Evolutionary conservation across 2,329 filamentous ascomycete species (phyloP).

Genomic region (Thelonectria rubi): DNA sequence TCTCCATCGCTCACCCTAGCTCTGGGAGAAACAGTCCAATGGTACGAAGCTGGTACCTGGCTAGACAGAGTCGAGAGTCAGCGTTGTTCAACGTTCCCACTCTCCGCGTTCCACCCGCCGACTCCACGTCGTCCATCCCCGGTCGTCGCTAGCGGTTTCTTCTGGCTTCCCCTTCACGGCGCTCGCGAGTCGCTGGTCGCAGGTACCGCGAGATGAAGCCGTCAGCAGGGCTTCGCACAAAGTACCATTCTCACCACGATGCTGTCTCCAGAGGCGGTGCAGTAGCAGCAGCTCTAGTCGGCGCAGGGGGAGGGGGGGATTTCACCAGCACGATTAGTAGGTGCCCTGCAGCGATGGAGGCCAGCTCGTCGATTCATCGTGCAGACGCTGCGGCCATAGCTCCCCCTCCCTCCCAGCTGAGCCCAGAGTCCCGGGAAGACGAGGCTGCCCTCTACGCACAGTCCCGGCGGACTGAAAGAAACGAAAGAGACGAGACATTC

Average conservation of each 20-base stretch:
- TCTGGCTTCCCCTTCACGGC: conserved; percentile 9
- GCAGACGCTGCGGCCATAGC: not conserved
- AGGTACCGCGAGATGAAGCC: conserved; percentile 14
- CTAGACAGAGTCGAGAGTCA: conserved; percentile 28
- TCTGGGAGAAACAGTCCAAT: conserved; percentile 14
- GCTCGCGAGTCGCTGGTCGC: not conserved
- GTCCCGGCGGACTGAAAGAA: conserved; percentile 25
- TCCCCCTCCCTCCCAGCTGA: conserved; percentile 10
- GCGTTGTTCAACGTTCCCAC: conserved; percentile 31
- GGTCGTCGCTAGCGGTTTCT: not conserved
- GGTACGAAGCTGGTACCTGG: conserved; percentile 15
- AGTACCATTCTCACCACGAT: conserved; percentile 11
- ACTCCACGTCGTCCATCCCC: conserved; percentile 34
- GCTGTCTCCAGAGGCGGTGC: conserved; percentile 26
- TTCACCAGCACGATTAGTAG: too few relatives aligned
- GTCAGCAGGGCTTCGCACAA: conserved; percentile 26
- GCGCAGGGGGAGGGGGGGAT: too few relatives aligned
- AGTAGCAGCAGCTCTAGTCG: conserved; percentile 18
- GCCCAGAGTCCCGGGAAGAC: conserved; percentile 9
- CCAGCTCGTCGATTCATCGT: too few relatives aligned
- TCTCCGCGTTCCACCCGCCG: conserved; percentile 36
- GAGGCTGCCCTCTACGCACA: conserved; percentile 25
- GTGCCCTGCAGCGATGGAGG: too few relatives aligned
- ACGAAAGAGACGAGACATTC: conserved; percentile 7
- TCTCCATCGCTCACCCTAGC: not conserved